phyloP scores from a whole-genome alignment of 805 yeast genomes.

The Tetrapisispora iriomotensis region DNA sequence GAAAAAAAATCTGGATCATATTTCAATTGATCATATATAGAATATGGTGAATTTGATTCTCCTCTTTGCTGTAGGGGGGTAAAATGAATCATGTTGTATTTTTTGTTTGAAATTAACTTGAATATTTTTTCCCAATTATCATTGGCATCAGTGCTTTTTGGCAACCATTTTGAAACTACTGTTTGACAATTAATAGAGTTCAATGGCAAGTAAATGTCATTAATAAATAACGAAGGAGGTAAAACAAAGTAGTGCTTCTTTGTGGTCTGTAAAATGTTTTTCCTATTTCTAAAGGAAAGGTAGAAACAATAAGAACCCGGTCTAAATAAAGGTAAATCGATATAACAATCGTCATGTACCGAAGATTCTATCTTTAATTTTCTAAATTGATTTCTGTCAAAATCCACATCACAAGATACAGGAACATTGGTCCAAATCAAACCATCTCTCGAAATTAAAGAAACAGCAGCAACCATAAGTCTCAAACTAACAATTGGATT shows the following conservation, averaged over 20 bases:
- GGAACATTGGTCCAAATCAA: slow-evolving; percentile 69
- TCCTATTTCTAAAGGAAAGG: slow-evolving; percentile 41
- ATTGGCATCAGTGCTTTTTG: slow-evolving; percentile 52
- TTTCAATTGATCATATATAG: slow-evolving; percentile 73
- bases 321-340: slow-evolving; percentile 49
- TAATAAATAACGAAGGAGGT: slow-evolving; percentile 60
- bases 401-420: slow-evolving; percentile 31
- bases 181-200: slow-evolving; percentile 77
- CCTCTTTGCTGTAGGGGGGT: slow-evolving; percentile 91
- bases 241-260: slow-evolving; percentile 64
- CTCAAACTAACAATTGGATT: slow-evolving; percentile 43
- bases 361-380: slow-evolving; percentile 42
- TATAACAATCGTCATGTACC: slow-evolving; percentile 51
- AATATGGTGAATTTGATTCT: slow-evolving; percentile 84
- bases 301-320: slow-evolving; percentile 81
- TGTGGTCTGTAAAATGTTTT: slow-evolving; percentile 38
- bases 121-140: slow-evolving; percentile 59
- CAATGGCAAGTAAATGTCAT: slow-evolving; percentile 50
- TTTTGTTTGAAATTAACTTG: slow-evolving; percentile 52
- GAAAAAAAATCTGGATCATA: slow-evolving; percentile 61
- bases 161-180: slow-evolving; percentile 81
- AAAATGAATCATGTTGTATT: slow-evolving; percentile 93
- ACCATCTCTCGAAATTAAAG: slow-evolving; percentile 63
- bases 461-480: slow-evolving; percentile 64
- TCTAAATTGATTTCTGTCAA: slow-evolving; percentile 48